Evolutionary conservation across 139 green algal species (phyloP), one percentile per base, ranked within the genome.

Genomic region (Chlamydomonas eustigma): DNA sequence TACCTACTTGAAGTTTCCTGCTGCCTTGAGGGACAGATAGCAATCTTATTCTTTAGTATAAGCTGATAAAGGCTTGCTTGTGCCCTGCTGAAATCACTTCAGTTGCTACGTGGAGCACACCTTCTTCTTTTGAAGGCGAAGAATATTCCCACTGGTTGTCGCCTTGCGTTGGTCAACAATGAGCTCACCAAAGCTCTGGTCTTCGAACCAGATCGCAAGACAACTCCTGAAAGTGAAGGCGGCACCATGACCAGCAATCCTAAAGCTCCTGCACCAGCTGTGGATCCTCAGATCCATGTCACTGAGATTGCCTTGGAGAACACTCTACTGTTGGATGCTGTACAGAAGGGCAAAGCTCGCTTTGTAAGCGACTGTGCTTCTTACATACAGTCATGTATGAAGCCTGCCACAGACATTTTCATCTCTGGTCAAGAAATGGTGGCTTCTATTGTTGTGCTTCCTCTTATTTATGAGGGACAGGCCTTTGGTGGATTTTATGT

Each of bases 271-370:
- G n/a, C 24, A 18, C 25, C 58, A 24, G n/a, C 18, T 32, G 58
- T 69, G 58, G 25, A 36, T 30, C 24, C 58, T 69, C 58, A 32
- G 66, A 86, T 88, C 31, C 79, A 85, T 63, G 84, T 88, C n/a
- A 87, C 82, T n/a, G 86, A 90, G 77, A 86, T 90, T 6, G 34
- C 35, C 39, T 75, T 90, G 58, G 79, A 88, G 37, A 90, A 90
- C 81, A 90, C 86, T 51, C 71, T 90, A 38, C 78, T 90, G 82
- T 76, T 86, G 71, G 83, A 88, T 28, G 82, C 83, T 4, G 82
- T 90, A 58, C 81, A 87, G 71, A 88, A 88, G 81, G 81, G 86
- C 78, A 90, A 90, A 69, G 86, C 86, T 24, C 86, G 86, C 32
- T 90, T 90, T 69, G 86, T 90, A 51, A 80, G 64, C 0, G 86